Evolutionary conservation across 2,329 filamentous ascomycete species (phyloP).

Genomic region (Lecanicillium sp.): DNA sequence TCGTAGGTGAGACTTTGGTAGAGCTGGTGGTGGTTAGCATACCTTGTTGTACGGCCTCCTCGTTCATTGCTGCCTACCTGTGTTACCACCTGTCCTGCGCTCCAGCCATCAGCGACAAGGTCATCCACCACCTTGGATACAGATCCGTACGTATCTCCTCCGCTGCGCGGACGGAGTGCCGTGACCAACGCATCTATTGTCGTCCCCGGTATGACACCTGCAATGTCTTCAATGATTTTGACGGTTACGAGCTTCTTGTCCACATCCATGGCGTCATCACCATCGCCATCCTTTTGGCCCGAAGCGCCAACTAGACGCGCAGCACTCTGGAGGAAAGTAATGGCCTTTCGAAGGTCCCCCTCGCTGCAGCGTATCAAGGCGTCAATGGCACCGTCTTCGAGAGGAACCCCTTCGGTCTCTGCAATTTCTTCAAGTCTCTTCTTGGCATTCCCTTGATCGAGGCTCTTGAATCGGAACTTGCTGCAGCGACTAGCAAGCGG

Average conservation of each 20-base stretch:
- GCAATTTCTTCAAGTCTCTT: conserved; percentile 78
- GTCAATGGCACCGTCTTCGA: conserved; percentile 75
- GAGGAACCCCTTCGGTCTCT: conserved; percentile 60
- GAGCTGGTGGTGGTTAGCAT: conserved; percentile 37
- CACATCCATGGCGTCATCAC: conserved; percentile 54
- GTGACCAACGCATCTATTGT: conserved; percentile 64
- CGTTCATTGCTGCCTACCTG: conserved; percentile 50
- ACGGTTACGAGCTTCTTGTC: conserved; percentile 60
- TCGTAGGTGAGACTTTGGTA: conserved; percentile 79
- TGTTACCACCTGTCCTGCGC: conserved; percentile 75
- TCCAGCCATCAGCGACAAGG: conserved; percentile 95
- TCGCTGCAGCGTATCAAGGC: conserved; percentile 82
- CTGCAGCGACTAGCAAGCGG: conserved; percentile 86
- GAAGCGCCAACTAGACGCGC: conserved; percentile 73
- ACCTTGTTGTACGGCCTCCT: conserved; percentile 10
- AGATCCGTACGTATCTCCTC: conserved; percentile 58
- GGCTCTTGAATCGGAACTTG: conserved; percentile 95
- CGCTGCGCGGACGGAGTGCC: conserved; percentile 66
- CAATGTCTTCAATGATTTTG: conserved; percentile 84
- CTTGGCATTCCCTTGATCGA: conserved; percentile 79
- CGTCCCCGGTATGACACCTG: conserved; percentile 75
- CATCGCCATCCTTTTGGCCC: conserved; percentile 36
- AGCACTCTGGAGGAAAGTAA: conserved; percentile 94
- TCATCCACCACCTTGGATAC: conserved; percentile 78
- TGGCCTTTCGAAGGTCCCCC: conserved; percentile 90